phyloP scores from a whole-genome alignment of 169 alveolate species.

The Plasmodium yoelii region DNA sequence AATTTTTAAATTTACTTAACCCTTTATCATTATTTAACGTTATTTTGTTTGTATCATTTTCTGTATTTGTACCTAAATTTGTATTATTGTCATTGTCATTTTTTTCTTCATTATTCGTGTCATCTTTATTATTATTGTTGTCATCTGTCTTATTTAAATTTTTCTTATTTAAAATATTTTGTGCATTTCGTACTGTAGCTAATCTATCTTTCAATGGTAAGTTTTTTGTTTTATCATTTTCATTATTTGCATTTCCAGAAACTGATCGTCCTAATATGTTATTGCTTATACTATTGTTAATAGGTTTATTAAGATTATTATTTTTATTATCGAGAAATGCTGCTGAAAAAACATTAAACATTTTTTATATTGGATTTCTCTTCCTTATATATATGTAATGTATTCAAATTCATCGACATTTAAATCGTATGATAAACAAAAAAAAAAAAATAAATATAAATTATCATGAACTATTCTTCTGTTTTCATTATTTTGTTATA shows the following conservation, averaged over 20 bases:
- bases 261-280: conserved; percentile 27
- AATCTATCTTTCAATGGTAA: conserved; percentile 69
- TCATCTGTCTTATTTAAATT: conserved; percentile 68
- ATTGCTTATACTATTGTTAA: conserved; percentile 39
- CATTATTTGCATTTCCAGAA: conserved; percentile 60
- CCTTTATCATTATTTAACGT: conserved; percentile 11
- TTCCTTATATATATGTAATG: background rate
- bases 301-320: conserved; percentile 47
- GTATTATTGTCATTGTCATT: conserved; percentile 8
- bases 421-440: too few species aligned
- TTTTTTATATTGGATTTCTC: conserved; percentile 6
- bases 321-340: conserved; percentile 61
- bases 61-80: conserved; percentile 13
- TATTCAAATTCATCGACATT: background rate
- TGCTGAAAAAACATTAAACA: conserved; percentile 76
- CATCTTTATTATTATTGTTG: conserved; percentile 2
- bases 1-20: conserved; percentile 55
- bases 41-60: conserved; percentile 27
- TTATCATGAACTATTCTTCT: background rate
- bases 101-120: conserved; percentile 21
- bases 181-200: conserved; percentile 73
- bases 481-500: background rate
- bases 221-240: conserved; percentile 70
- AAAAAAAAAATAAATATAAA: too few species aligned
- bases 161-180: conserved; percentile 59